Base-by-base conservation (phyloP, 139 green algal species). In the Eudorina sp. region DNA sequence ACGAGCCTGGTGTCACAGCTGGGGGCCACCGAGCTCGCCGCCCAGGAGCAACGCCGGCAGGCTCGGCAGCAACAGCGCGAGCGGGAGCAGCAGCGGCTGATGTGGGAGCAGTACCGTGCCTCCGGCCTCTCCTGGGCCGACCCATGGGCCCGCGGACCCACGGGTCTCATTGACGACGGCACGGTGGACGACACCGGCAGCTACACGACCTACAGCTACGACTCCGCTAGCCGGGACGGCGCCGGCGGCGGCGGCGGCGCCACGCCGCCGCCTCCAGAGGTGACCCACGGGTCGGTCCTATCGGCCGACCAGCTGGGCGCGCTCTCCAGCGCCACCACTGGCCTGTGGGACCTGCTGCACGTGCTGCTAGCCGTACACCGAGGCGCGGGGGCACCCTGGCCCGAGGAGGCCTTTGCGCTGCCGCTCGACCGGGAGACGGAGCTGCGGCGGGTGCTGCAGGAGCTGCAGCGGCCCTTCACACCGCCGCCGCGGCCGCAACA, bases 301-400 rank as follows among this genome's bases (percentile, higher is more conserved):
- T 64, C 31, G 0, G 2, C n/a, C 60, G 81, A 27, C 45, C 81
- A 87, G 45, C 66, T 41, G 31, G 29, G n/a, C 0, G 81, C 45
- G 8, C 60, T 87, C 23, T 34, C 46, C 8, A 48, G 64, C 13
- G 64, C 81, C 6, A 68, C 81, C 21, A 53, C 64, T 0, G 81
- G 81, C 0, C 66, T 87, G 81, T 87, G 81, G 81, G 81, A 78
- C 55, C 36, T 87, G 43, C 64, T 87, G 31, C 31, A 87, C 34
- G 62, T 75, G 45, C 45, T 87, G 46, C 64, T 87, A 8, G 64
- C 81, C 18, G n/a, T 87, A 7, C 64, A 76, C 21, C 80, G 62
- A 3, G 43, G 55, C 21, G 62, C 29, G 11, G 53, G 53, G 4
- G 79, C 27, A n/a, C 34, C 64, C 2, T 87, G 81, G 81, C 81